Base-by-base conservation (phyloP, 306 rosid genomes). In the Castanospermum australe region DNA sequence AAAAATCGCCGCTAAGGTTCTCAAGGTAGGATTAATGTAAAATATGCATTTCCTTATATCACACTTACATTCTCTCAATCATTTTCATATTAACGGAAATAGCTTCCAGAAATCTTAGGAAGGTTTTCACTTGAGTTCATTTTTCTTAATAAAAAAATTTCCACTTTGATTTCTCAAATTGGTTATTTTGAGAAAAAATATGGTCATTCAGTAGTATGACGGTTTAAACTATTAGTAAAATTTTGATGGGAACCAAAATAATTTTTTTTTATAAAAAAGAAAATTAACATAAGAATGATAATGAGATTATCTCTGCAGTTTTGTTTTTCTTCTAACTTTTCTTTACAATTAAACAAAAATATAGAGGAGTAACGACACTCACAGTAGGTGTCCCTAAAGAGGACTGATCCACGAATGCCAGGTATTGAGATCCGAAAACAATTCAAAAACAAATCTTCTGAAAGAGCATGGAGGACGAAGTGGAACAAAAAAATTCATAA, bases 21-120 rank as follows among this genome's bases (percentile, higher is more conserved):
- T 52, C 36, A 21, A 42, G 28, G 66, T 28, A 8, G 52, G 12
- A 60, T 71, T 36, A 80, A 20, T 57, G 75, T 52, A 62, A 75
- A 59, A 13, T 44, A 39, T 70, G 45, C 3, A 30, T 69, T 79
- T 73, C 44, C 33, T 4, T 54, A 8, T 21, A 56, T 45, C 67
- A 78, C 44, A 38, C 36, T 77, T 60, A 50, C 20, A 38, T 22
- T 67, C 57, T 35, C 75, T 80, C 74, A 10, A 45, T 12, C 11
- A 25, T 25, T 47, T 35, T 72, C 51, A 15, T 30, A 28, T 18
- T 67, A 24, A 64, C 14, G 8, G 18, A 54, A 54, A n/a, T 52
- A 54, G 76, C 44, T 69, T 79, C 41, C 39, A 22, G 39, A 52
- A 78, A 50, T 48, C 24, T n/a, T 10, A 38, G 47, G 70, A 20